A percentile compares a stretch with the other conserved stretches of the same genome.
phyloP scores from a whole-genome alignment of 2,329 filamentous ascomycete species.

The Paraconiothyrium brasiliense region DNA sequence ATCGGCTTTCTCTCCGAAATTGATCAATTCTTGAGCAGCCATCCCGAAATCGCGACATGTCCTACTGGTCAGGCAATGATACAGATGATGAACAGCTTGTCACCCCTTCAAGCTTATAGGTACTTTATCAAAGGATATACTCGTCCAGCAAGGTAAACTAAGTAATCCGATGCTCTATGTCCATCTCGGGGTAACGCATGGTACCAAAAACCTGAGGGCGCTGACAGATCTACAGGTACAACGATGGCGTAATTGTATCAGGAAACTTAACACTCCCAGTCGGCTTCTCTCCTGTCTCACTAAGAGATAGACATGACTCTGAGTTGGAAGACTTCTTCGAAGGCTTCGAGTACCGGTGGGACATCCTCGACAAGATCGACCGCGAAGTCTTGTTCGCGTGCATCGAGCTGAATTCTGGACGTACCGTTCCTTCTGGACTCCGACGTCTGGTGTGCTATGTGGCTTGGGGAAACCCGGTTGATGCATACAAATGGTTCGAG shows the following conservation, averaged over 20 bases:
- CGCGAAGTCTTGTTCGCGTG: constrained; percentile 25
- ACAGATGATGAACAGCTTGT: constrained; percentile 22
- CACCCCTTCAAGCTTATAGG: constrained; percentile 34
- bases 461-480: constrained; percentile 38
- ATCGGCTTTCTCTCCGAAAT: constrained; percentile 36
- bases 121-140: constrained; percentile 41
- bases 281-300: constrained; percentile 19
- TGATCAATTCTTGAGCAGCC: constrained; percentile 31
- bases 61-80: constrained; percentile 23
- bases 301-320: constrained; percentile 27
- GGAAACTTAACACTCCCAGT: constrained; percentile 23
- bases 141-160: constrained; percentile 35
- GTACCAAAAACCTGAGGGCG: no score
- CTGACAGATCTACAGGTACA: constrained; percentile 21
- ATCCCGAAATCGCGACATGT: constrained; percentile 31
- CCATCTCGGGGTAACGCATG: no score
- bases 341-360: constrained; percentile 33
- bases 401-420: constrained; percentile 21
- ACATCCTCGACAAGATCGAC: constrained; percentile 38
- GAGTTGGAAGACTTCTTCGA: constrained; percentile 38
- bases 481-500: constrained; percentile 43
- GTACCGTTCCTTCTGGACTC: constrained; percentile 18
- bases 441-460: constrained; percentile 36
- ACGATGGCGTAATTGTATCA: constrained; percentile 28
- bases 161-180: no score